Base-by-base conservation (phyloP, 805 yeast genomes). In the Monosporozyma siamensis region DNA sequence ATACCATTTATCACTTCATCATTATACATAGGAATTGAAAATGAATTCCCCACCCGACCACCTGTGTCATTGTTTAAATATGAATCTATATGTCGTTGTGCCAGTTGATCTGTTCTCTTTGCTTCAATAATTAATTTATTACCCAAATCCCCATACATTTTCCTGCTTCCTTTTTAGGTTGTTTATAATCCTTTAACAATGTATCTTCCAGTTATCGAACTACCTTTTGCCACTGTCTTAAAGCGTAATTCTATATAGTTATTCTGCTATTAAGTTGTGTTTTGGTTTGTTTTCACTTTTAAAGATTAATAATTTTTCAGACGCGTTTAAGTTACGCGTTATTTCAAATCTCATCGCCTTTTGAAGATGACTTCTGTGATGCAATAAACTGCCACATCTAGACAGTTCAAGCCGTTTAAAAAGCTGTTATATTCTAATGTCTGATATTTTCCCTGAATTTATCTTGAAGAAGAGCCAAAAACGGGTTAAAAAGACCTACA, bases 121-220 rank as follows among this genome's bases (percentile, higher is more conserved):
- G 97, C 92, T 45, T 92, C 97, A 27, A 78, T 68, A 2, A 85
- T 71, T n/a, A 90, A 74, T 59, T 90, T 90, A 47, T 77, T 75
- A 2, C 90, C 96, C 4, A 75, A 54, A 53, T 89, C 97, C 23
- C 97, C 97, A 54, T 86, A 86, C 98, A 90, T 90, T 11, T 21
- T 17, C 15, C 4, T 2, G 8, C 32, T 29, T 6, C 4, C 10
- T 29, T 6, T 15, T 29, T 29, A 4, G 8, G 15, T 27, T 10
- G 9, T 27, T 2, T 14, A 29, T 29, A 4, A 5, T 29, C 18
- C n/a, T n/a, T n/a, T n/a, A n/a, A n/a, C n/a, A n/a, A 14, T 14
- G 32, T 14, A 4, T 27, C 31, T 27, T n/a, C n/a, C n/a, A n/a
- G n/a, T n/a, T n/a, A n/a, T n/a, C n/a, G n/a, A n/a, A n/a, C n/a